phyloP scores from a whole-genome alignment of 108 stramenopile species.

The Cylindrotheca closterium region DNA sequence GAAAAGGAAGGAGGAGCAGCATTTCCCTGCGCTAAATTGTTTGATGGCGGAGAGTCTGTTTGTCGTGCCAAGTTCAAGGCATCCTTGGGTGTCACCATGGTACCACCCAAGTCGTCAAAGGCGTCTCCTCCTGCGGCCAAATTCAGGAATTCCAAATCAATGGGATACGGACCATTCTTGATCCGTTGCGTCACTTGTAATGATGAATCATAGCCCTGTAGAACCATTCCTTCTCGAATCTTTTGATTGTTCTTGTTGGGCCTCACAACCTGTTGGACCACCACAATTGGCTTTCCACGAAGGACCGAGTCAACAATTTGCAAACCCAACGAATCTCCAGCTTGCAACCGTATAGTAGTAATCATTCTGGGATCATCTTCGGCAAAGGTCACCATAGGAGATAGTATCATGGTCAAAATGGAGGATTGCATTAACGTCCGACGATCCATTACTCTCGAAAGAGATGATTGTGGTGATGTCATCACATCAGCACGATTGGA shows the following conservation, averaged over 20 bases:
- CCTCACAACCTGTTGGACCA: conserved; percentile 15
- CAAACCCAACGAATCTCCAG: conserved; percentile 17
- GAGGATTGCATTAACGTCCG: no score
- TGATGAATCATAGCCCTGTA: conserved; percentile 15
- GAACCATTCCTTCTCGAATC: conserved; percentile 31
- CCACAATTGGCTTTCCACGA: conserved; percentile 14
- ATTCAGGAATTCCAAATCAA: conserved; percentile 45
- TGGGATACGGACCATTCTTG: conserved; percentile 44
- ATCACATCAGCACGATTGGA: no score
- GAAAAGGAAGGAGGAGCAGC: conserved; percentile 2
- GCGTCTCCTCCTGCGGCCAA: conserved; percentile 56
- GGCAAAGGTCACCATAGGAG: no score
- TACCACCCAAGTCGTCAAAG: conserved; percentile 42
- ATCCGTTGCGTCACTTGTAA: conserved; percentile 27
- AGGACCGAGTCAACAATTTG: conserved; percentile 17
- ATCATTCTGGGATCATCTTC: conserved; percentile 1
- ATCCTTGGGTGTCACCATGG: conserved; percentile 53
- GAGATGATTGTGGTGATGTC: background rate
- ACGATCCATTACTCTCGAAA: background rate
- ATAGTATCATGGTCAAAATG: no score
- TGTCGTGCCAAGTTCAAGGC: conserved; percentile 41
- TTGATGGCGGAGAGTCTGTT: conserved; percentile 19
- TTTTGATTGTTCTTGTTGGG: conserved; percentile 2
- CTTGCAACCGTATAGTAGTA: conserved; percentile 6
- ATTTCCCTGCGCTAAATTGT: background rate